Conservation (phyloP, 257 asterid species). For the Lantana camara region DNA sequence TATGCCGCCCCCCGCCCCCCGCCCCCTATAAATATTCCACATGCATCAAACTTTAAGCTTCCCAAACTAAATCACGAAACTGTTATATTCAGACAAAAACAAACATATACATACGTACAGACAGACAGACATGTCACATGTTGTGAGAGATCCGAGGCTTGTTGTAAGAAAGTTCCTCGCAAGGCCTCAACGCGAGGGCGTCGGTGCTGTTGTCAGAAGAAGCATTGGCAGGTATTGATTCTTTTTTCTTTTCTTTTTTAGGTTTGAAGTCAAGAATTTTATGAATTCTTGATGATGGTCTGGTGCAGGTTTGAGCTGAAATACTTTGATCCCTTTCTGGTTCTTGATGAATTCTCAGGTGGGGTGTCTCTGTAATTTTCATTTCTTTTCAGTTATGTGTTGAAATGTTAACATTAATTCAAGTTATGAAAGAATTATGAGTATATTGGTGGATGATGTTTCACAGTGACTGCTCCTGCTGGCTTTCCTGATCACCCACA, state of each 20-base stretch:
- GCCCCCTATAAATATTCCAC: no score
- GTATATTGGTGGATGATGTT: not conserved
- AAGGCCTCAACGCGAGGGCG: slow-evolving; percentile 84
- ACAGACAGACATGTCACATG: slow-evolving; percentile 38
- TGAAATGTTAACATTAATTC: no score
- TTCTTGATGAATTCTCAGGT: slow-evolving; percentile 90
- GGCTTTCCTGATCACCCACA: slow-evolving; percentile 99
- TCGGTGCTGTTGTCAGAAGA: slow-evolving; percentile 87
- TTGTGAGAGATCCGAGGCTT: slow-evolving; percentile 57
- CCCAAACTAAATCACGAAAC: no score
- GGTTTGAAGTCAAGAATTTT: no score
- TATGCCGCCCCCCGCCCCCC: no score
- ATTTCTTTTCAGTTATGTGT: not conserved
- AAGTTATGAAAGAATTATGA: no score
- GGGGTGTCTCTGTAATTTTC: slow-evolving; percentile 23
- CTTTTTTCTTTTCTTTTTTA: not conserved
- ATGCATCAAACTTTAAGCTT: no score
- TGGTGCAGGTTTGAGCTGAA: slow-evolving; percentile 66
- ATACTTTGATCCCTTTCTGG: slow-evolving; percentile 85
- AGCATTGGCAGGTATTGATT: slow-evolving; percentile 78
- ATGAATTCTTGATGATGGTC: not conserved
- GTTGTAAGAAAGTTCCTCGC: slow-evolving; percentile 74
- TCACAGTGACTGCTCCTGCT: slow-evolving; percentile 88
- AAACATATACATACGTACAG: not conserved
- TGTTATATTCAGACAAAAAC: no score